These are phyloP conservation scores for Platanus orientalis DNA, from an alignment of 164 flowering plant species.

Conservation along the genomic window DNA sequence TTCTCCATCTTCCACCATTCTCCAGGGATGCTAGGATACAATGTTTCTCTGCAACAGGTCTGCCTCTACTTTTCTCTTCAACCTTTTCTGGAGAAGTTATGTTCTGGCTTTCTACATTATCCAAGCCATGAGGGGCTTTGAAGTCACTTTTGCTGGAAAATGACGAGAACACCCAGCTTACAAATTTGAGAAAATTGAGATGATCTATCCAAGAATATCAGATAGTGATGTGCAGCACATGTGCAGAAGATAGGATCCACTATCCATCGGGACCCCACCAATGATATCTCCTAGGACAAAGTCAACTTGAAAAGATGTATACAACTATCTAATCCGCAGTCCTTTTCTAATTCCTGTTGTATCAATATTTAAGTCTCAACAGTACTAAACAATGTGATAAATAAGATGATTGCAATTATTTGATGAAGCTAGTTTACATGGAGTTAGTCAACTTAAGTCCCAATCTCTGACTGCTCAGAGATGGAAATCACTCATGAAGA, in stretches of 20 bases:
- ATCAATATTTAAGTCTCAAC: too few species aligned
- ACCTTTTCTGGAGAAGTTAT: conserved; percentile 17
- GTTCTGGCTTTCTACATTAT: conserved; percentile 8
- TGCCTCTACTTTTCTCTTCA: conserved; percentile 14
- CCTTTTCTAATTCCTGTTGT: neutral
- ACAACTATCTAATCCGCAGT: neutral
- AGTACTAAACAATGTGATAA: too few species aligned
- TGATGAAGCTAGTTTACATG: too few species aligned
- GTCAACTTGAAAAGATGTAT: neutral
- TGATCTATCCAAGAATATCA: neutral
- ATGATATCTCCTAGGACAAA: neutral
- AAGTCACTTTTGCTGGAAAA: conserved; percentile 8
- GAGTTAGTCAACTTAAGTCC: neutral
- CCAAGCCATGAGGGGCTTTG: conserved; percentile 16
- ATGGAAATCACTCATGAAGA: neutral
- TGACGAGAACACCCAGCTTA: neutral
- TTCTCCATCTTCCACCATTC: conserved; percentile 34
- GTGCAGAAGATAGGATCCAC: neutral
- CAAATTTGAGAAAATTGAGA: neutral
- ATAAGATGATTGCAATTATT: too few species aligned
- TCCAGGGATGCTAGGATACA: conserved; percentile 15
- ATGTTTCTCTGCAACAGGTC: conserved; percentile 10
- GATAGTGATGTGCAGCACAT: neutral
- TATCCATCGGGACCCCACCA: neutral
- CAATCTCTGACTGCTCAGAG: neutral